Base-by-base conservation (phyloP, 805 yeast species). In the Starmerella apis region DNA sequence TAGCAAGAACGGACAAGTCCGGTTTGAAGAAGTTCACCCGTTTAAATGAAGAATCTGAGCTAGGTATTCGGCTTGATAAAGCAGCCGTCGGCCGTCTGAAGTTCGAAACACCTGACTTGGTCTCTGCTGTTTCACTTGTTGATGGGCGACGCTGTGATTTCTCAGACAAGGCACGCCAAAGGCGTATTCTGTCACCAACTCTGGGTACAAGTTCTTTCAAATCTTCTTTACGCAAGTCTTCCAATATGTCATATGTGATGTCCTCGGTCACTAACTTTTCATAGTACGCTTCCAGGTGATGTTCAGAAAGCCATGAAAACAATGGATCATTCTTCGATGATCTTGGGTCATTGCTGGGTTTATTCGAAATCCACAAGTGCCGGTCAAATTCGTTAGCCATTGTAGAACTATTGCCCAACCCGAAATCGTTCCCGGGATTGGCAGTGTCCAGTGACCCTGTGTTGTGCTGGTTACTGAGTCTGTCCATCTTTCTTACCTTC, bases 171-270 rank as follows among this genome's bases (percentile, higher is more conserved):
- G 43, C 43, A 1, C 43, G 43, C 59, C 81, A 77, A 10, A 90
- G 65, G 25, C 82, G 70, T 19, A 90, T 70, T 24, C 96, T 69
- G 63, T 92, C 97, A 1, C 97, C 96, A 14, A 90, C 76, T 56
- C 78, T 81, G n/a, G 59, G 55, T 10, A 90, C 95, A 10, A 92
- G 62, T 50, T 82, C 92, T 43, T 73, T 76, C 49, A 90, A 71
- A 0, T 86, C 76, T 6, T 67, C 70, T 38, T 74, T 71, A 59
- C 85, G 95, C 39, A 80, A 66, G 52, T 78, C 81, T 4, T 77
- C 68, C 7, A 82, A 56, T 6, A 81, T 65, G 47, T 79, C 83
- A 20, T 71, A 68, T 0, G 79, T 72, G 54, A 82, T 74, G 22
- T 76, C 81, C 60, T 80, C 70, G 16, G 75, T 74, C 20, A 50